Evolutionary conservation across 345 rosid species (phyloP), one percentile per base, ranked within the genome.

Genomic region (Citrus hindsii): DNA sequence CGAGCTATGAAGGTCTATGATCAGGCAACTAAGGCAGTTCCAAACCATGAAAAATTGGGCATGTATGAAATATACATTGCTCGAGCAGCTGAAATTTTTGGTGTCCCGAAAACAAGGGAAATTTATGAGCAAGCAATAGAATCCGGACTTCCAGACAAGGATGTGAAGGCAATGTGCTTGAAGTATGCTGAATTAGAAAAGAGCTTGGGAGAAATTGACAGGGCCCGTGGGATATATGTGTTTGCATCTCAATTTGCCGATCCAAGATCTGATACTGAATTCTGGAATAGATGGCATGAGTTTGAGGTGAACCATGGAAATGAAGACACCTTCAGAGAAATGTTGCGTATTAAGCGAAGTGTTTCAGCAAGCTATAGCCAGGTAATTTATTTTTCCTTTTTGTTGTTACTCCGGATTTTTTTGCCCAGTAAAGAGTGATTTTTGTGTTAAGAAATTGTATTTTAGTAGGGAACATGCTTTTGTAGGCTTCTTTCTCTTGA

Each of bases 1-100:
- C 89, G 98, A 80, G 99, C 98, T 21, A 96, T 96, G 98, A 92
- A 90, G 80, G 97, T 96, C 58, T 96, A 96, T 73, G 94, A 92
- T 84, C 93, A 92, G 81, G 98, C 99, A 58, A 89, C 98, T 27
- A 94, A 94, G 76, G 94, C 93, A 21, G 97, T 96, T 77, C 98
- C 99, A 14, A 88, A 91, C 83, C 83, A 76, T 12, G 98, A 94
- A 86, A 92, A 88, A 81, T 86, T 96, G 76, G 89, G 86, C 79
- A 94, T 96, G 99, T 96, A 96, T 27, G 92, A 92, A 80, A 92
- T 96, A 74, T 96, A 94, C 84, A 92, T 96, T 71, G 90, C 98
- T 30, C 93, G 97, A 46, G 98, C 97, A 8, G 92, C 99, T 51
- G 97, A 96, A 85, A 92, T 94, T 74, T 94, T 94, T 74, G 99